Evolutionary conservation across 768 basidiomycete genomes (phyloP).

Genomic region (Termitomyces heimii): DNA sequence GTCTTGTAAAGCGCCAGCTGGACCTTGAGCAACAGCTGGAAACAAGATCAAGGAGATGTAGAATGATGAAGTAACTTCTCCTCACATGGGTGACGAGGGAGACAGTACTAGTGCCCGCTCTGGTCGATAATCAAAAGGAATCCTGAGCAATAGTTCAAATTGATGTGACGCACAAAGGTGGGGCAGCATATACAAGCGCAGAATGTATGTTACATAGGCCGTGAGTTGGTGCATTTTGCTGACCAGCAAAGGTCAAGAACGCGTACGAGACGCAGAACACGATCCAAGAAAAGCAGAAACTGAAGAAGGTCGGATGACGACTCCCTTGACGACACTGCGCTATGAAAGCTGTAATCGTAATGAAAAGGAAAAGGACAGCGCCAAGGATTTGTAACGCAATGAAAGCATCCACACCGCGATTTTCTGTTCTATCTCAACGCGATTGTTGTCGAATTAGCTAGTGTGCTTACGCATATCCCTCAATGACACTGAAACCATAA

Average conservation of each 20-base stretch:
- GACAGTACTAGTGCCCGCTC: conserved; percentile 20
- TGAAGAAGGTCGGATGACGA: conserved; percentile 28
- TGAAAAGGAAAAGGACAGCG: conserved; percentile 18
- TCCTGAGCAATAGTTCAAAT: background rate
- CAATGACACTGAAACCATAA: background rate
- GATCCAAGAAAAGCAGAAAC: conserved; percentile 29
- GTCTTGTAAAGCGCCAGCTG: conserved; percentile 19
- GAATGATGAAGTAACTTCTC: background rate
- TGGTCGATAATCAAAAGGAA: conserved; percentile 3
- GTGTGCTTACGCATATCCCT: conserved; percentile 10
- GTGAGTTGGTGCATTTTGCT: conserved; percentile 18
- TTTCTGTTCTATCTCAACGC: background rate
- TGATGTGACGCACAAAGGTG: conserved; percentile 22
- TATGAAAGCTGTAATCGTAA: conserved; percentile 20
- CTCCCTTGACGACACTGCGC: conserved; percentile 16
- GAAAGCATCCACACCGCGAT: conserved; percentile 17
- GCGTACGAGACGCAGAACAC: conserved; percentile 28
- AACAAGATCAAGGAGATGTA: background rate
- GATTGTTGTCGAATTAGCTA: background rate
- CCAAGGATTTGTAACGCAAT: conserved; percentile 25
- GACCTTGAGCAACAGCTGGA: conserved; percentile 23
- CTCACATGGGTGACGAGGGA: conserved; percentile 23
- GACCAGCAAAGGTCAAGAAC: conserved; percentile 26
- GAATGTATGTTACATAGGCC: conserved; percentile 24
- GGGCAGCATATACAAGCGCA: conserved; percentile 26